Evolutionary conservation across 306 rosid genomes (phyloP), one percentile per base, ranked within the genome.

Genomic region (Fagus crenata): DNA sequence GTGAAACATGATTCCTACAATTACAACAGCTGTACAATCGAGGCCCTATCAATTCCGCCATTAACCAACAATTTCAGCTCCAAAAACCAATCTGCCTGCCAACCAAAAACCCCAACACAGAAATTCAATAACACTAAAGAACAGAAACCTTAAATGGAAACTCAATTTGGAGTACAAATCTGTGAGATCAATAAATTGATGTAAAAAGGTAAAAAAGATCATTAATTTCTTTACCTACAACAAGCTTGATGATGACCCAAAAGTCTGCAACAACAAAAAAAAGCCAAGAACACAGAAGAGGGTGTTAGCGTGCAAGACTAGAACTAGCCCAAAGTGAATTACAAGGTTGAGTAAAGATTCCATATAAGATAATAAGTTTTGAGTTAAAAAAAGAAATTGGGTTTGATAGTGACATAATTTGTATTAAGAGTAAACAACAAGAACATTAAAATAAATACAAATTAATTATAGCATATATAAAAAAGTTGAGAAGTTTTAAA

Each of bases 21-120:
- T 95, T 95, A 77, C 93, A 90, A 76, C 97, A 95, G 81, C 97
- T 87, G 85, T 95, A 95, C 83, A 92, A 80, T 77, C 99, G 90
- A 75, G 99, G 99, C 33, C 93, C 99, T 9, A 88, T 84, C 56
- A 90, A 77, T 81, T 90, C 97, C 89, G 89, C 97, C 97, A 95
- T 95, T 67, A 84, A 83, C 76, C 53, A 28, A 67, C 46, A 64
- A 59, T 18, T 75, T 82, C 79, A 83, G 85, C 83, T 67, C 71
- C 60, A 67, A 69, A 67, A 67, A 59, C 84, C 75, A 55, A 84
- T 71, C 87, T 84, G 83, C 82, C 60, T 61, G 69, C 77, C 77
- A 28, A 59, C 75, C 71, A 17, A 42, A 32, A 56, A 54, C 53
- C 15, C 42, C 35, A 59, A 33, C 15, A 42, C 6, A 41, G 67